Conservation (phyloP, 2,329 filamentous ascomycete genomes). For the Apiospora arundinis region DNA sequence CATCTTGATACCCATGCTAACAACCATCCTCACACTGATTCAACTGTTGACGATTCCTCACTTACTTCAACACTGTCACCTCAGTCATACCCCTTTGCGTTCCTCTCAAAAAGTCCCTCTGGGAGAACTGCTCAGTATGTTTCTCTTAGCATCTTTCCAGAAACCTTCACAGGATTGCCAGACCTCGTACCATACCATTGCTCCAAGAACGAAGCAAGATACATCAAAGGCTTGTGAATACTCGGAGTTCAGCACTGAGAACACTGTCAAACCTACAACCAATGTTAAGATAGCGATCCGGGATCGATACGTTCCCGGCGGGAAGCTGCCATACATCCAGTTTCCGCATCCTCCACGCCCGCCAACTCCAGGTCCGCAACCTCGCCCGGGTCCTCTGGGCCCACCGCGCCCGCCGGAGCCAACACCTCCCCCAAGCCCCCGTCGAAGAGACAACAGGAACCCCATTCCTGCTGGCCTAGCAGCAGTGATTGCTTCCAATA, state of each 20-base stretch:
- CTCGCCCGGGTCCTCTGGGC: slow-evolving; percentile 33
- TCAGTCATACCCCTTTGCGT: background rate
- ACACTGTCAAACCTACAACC: background rate
- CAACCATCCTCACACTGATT: background rate
- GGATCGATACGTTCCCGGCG: background rate
- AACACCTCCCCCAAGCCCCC: slow-evolving; percentile 40
- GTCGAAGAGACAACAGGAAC: background rate
- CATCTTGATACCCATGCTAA: background rate
- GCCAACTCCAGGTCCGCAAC: slow-evolving; percentile 37
- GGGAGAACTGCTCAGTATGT: background rate
- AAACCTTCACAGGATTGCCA: background rate
- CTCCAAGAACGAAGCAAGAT: background rate
- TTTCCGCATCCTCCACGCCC: slow-evolving; percentile 37
- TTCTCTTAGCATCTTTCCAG: background rate
- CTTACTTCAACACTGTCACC: background rate
- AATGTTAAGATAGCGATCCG: background rate
- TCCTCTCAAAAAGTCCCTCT: background rate
- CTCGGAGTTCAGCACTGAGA: background rate
- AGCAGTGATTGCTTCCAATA: background rate
- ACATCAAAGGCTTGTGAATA: background rate
- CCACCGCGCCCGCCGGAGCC: slow-evolving; percentile 36
- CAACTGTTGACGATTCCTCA: background rate
- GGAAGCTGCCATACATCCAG: slow-evolving; percentile 6
- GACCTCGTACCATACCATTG: background rate
- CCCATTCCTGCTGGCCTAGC: background rate